Base-by-base conservation (phyloP, 164 flowering plant species). In the Houttuynia cordata region DNA sequence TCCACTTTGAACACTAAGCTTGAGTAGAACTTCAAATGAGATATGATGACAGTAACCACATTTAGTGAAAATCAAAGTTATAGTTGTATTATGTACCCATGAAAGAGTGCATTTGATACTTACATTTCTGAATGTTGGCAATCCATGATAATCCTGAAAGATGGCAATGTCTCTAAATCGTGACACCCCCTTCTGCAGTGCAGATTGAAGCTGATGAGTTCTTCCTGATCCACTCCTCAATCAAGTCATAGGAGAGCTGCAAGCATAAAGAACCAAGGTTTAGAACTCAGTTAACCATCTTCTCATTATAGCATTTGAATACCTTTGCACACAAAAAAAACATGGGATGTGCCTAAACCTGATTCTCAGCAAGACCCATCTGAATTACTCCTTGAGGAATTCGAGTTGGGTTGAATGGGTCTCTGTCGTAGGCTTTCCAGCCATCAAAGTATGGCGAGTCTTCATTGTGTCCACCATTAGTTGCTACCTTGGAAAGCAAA, bases 141-240 rank as follows among this genome's bases (percentile, higher is more conserved):
- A 71, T 59, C 97, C 97, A 72, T 88, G 96, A 60, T 91, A 88
- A 64, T 91, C 96, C 57, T 91, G 97, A 70, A 70, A 91, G 53
- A 70, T 68, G 1, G 97, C 94, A 1, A 73, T 78, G 7, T 83
- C 90, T 56, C 53, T 81, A 78, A 91, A 91, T 1, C 73, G 63
- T 7, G 70, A 37, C 5, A 77, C 69, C 30, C n/a, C 96, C 97
- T 69, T 83, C 80, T 5, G 67, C 23, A 0, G 91, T 71, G 70
- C 93, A 91, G 57, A 88, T 82, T 21, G 96, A 91, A 40, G 89
- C 85, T 54, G 67, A 51, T 2, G 94, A 91, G 75, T 91, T 80
- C n/a, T 72, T 78, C 64, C 57, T 22, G 10, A 88, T 65, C 97
- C 97, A 91, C 4, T 88, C 76, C 67, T 84, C 68, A 20, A 86